phyloP scores from a whole-genome alignment of 352 stramenopile genomes.

The Phytophthora citrophthora region DNA sequence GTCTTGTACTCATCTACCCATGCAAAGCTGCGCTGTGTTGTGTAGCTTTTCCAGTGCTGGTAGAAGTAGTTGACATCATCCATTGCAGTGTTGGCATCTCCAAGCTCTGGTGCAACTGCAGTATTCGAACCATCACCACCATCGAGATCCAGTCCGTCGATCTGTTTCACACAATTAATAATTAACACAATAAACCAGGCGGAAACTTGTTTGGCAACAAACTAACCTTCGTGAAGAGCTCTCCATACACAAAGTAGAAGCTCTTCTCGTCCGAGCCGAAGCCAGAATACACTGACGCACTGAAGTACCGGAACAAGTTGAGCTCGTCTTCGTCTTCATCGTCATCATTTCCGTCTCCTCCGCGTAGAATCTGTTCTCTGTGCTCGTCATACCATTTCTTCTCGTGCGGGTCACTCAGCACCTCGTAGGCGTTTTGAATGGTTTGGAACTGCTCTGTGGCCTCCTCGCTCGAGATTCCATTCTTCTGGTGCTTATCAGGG shows the following conservation, averaged over 20 bases:
- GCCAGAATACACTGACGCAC: constrained; percentile 73
- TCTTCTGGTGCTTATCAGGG: constrained; percentile 86
- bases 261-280: constrained; percentile 77
- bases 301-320: constrained; percentile 86
- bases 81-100: constrained; percentile 44
- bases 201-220: constrained; percentile 6
- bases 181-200: background rate
- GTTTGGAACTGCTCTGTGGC: constrained; percentile 84
- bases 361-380: constrained; percentile 85
- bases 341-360: constrained; percentile 51
- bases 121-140: constrained; percentile 15
- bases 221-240: constrained; percentile 72
- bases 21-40: constrained; percentile 72
- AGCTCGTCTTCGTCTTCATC: constrained; percentile 52
- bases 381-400: constrained; percentile 92
- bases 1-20: constrained; percentile 89
- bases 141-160: constrained; percentile 70
- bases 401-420: constrained; percentile 85
- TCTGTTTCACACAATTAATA: constrained; percentile 38
- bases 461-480: constrained; percentile 73
- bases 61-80: constrained; percentile 79
- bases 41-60: constrained; percentile 81
- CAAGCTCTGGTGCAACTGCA: constrained; percentile 53
- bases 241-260: constrained; percentile 81
- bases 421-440: constrained; percentile 88